Evolutionary conservation across 352 stramenopile species (phyloP), one percentile per base, ranked within the genome.

Genomic region (Phytophthora foliorum): DNA sequence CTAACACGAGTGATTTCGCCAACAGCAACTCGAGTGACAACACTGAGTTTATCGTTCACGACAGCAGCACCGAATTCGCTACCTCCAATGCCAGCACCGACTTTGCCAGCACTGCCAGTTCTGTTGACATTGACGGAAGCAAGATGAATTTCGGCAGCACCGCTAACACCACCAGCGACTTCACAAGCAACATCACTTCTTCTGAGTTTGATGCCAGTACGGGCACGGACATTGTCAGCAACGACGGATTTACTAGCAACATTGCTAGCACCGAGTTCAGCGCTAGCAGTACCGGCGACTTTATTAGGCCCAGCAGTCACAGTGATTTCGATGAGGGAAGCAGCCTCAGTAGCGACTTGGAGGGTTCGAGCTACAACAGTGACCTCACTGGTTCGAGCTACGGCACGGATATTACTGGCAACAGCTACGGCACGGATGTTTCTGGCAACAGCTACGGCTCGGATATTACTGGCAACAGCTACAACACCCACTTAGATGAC

Each of bases 101-200:
- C 41, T 78, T 70, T 21, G 59, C 57, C 42, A 80, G 72, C 38
- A 82, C 61, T 27, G 66, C 64, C 36, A 68, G 63, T 36, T 80
- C 75, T 21, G 79, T 54, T 57, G 73, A 73, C 19, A 76, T 78
- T 42, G 71, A 78, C 31, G 53, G 56, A 19, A 49, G 21, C 57
- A 69, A 75, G 29, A 64, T 42, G 49, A 64, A 63, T 45, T 80
- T 84, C 19, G 56, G 45, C 38, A 67, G 42, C 21, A 82, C 55
- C 1, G 24, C 63, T 16, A 63, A 56, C 53, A 67, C 24, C 19
- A 61, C 32, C 24, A 54, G 11, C n/a, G 48, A 74, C 27, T 52
- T 60, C 21, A 25, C 53, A 25, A 61, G 62, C 50, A 19, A 67
- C 9, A 48, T 52, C 16, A 25, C 27, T 22, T 36, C 63, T 27